Evolutionary conservation across 2,329 filamentous ascomycete genomes (phyloP), one percentile per base, ranked within the genome.

Genomic region (Chaetomium sp.): DNA sequence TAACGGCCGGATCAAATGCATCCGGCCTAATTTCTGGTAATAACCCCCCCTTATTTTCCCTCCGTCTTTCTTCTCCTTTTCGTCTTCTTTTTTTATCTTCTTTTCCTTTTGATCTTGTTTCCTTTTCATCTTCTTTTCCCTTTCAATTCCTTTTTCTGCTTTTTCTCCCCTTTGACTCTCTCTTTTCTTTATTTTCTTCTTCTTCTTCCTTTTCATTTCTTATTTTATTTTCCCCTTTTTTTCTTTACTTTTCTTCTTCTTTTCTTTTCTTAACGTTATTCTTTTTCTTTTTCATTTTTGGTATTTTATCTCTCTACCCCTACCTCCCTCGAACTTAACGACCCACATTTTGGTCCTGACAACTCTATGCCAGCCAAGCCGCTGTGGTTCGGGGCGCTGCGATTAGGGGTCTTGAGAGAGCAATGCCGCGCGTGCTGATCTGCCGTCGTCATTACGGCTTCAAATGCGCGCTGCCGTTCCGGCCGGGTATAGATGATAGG

Each of bases 381-480:
- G 48, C 48, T n/a, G 38, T 50, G 12, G 48, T 50, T 35, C 48
- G 48, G 6, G 48, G 48, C 19, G 48, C 48, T 8, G 48, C 48
- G 10, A 50, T 50, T 12, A 40, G 48, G 27, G 48, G 48, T 5
- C 48, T 50, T 19, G 48, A 50, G 36, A 32, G 48, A 42, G 38
- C 10, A 2, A 50, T 50, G 37, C 48, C 48, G 27, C 37, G 37
- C 12, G 43, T 40, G 11, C 48, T 50, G 37, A 50, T 50, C 32
- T 50, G 48, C 48, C 48, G 48, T 10, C 48, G 48, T 35, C 48
- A 50, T 42, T 50, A 50, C 32, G 48, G 48, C 1, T 50, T 43
- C 37, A 2, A 14, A 1, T 42, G 48, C 11, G 48, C 37, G 1
- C 3, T 14, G 19, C 4, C 1, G 5, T 50, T 50, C n/a, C 37